Evolutionary conservation across 768 basidiomycete genomes (phyloP).

Genomic region (Gautieria morchelliformis): DNA sequence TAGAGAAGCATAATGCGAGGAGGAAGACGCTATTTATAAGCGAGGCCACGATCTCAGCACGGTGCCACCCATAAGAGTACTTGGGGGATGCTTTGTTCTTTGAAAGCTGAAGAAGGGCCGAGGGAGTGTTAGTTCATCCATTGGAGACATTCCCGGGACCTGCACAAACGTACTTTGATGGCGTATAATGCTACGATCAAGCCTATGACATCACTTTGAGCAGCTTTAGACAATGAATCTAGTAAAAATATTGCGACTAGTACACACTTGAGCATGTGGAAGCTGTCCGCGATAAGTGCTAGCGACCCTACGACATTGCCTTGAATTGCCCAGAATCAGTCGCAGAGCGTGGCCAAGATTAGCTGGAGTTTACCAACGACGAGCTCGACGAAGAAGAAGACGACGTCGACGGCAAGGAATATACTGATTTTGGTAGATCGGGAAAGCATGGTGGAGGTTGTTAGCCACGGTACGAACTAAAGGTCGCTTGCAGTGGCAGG

Average conservation of each 20-base stretch:
- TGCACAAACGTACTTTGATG: slow-evolving; percentile 47
- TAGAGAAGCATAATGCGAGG: slow-evolving; percentile 92
- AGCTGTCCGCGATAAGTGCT: slow-evolving; percentile 91
- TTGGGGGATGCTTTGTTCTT: slow-evolving; percentile 49
- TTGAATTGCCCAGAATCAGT: slow-evolving; percentile 19
- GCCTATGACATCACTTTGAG: slow-evolving; percentile 86
- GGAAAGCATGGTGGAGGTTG: slow-evolving; percentile 27
- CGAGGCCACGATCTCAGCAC: slow-evolving; percentile 93
- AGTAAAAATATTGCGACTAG: background rate
- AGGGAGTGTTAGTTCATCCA: background rate
- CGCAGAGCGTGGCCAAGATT: background rate
- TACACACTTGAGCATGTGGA: slow-evolving; percentile 96
- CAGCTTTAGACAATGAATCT: slow-evolving; percentile 7
- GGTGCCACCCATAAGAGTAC: slow-evolving; percentile 99
- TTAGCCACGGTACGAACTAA: background rate
- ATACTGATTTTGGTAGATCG: slow-evolving; percentile 67
- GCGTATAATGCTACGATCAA: slow-evolving; percentile 92
- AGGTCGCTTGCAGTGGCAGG: no score
- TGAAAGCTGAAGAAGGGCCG: slow-evolving; percentile 44
- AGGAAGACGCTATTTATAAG: slow-evolving; percentile 96
- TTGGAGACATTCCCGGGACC: background rate
- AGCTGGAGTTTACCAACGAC: slow-evolving; percentile 44
- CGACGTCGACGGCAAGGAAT: slow-evolving; percentile 72
- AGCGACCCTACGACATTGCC: slow-evolving; percentile 93
- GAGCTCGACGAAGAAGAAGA: slow-evolving; percentile 84